phyloP scores from a whole-genome alignment of 192 early-diverging fungal species.

The Mortierella hygrophila region DNA sequence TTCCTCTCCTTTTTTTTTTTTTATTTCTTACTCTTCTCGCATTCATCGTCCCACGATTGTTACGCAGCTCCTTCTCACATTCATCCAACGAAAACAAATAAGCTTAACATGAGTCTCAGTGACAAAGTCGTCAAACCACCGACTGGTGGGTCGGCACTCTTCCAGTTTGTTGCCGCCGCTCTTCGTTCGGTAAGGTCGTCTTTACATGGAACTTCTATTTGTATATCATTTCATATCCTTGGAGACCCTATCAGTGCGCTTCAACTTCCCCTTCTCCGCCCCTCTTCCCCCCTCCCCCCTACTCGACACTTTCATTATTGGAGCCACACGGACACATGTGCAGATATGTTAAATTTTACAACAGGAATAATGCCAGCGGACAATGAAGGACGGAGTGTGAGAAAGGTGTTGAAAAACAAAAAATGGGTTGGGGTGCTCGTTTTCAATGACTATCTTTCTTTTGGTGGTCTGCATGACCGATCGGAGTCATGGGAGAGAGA shows the following conservation, averaged over 20 bases:
- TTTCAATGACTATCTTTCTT: background rate
- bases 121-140: conserved; percentile 33
- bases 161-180: conserved; percentile 46
- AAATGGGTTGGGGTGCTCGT: background rate
- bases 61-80: background rate
- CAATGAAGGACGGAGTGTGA: background rate
- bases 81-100: background rate
- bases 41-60: background rate
- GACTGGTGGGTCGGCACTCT: conserved; percentile 46
- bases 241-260: background rate
- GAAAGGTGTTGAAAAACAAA: background rate
- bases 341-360: background rate
- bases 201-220: background rate
- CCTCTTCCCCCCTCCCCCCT: background rate
- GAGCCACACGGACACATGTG: background rate
- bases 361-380: background rate
- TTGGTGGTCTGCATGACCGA: conserved; percentile 11
- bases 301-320: background rate
- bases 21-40: background rate
- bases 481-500: conserved; percentile 13
- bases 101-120: conserved; percentile 7
- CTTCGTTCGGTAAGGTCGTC: conserved; percentile 34
- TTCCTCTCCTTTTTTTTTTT: background rate
- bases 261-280: background rate
- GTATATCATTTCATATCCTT: background rate